Conservation (phyloP, 2,329 filamentous ascomycete species). For the Epichloe sibirici region DNA sequence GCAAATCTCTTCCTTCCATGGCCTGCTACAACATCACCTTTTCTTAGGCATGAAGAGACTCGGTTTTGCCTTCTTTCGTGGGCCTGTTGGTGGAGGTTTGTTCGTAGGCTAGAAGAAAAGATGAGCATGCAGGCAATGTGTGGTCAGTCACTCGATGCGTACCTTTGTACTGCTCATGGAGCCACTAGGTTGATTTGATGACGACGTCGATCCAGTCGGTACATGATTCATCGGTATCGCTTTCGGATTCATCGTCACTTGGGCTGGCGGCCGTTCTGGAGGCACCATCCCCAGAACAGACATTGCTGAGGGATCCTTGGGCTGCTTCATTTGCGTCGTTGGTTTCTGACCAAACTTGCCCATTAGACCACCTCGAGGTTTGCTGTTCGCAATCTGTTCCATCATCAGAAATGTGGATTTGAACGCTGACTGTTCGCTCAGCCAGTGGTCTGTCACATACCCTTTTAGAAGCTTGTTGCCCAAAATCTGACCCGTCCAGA, state of each 20-base stretch:
- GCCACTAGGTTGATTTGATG: slow-evolving; percentile 8
- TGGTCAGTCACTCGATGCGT: background rate
- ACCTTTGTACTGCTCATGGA: slow-evolving; percentile 12
- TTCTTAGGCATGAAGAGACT: slow-evolving; percentile 13
- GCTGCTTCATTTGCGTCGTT: slow-evolving; percentile 15
- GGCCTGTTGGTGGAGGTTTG: slow-evolving; percentile 4
- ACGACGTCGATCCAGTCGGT: slow-evolving; percentile 12
- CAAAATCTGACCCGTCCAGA: slow-evolving; percentile 24
- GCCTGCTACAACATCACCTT: slow-evolving; percentile 5
- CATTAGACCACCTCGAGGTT: slow-evolving; percentile 20
- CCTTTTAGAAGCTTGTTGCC: slow-evolving; percentile 25
- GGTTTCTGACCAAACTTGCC: slow-evolving; percentile 25
- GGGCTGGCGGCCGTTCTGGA: slow-evolving; percentile 28
- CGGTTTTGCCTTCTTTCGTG: slow-evolving; percentile 10
- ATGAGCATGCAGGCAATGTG: background rate
- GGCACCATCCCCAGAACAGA: slow-evolving; percentile 36
- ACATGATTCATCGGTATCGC: slow-evolving; percentile 8
- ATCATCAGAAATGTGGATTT: slow-evolving; percentile 14
- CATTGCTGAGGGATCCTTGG: slow-evolving; percentile 40
- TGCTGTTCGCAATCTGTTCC: slow-evolving; percentile 19
- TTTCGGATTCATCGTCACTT: slow-evolving; percentile 6
- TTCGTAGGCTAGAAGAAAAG: background rate
- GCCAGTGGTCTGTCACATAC: slow-evolving; percentile 21
- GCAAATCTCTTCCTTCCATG: background rate
- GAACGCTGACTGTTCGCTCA: background rate